Base-by-base conservation (phyloP, 192 early-diverging fungal species). In the Dissophora ornata region DNA sequence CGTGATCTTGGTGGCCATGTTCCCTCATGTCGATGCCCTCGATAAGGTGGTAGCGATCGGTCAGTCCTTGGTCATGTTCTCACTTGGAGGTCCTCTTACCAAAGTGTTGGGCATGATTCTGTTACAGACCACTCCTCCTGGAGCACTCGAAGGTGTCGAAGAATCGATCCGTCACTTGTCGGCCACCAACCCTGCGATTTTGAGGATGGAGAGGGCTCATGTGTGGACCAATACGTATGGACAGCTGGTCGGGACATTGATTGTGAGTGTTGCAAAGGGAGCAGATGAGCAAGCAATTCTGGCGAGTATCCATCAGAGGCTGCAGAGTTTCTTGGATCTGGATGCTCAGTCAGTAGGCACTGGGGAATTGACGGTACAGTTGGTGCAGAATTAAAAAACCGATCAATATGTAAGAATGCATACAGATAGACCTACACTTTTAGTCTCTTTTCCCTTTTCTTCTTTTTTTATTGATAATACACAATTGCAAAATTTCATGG, bases 171-270 rank as follows among this genome's bases (percentile, higher is more conserved):
- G 80, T 22, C 82, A 88, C 12, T 45, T 77, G 6, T 67, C 64
- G 6, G 51, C 53, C 5, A 34, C 28, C 46, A 67, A 86, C 54
- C 80, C 84, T 60, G 56, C 63, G 10, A 82, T 88, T 18, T 5
- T 83, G n/a, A 55, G 69, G 6, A 71, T 88, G 21, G 80, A 80
- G 21, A 51, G 80, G 9, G 71, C 83, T 2, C 86, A 88, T 75
- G 79, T 88, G 36, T 88, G 86, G 86, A 83, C 81, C 33, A 88
- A 86, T 48, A 84, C 84, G 0, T 83, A 82, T 61, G 82, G 81
- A 4, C 81, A 84, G 46, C 49, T 80, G 19, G 73, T 88, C 19
- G 86, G 84, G 3, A 84, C 86, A 0, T 45, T 86, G 36, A 68
- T 80, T 33, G 66, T 88, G 19, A 71, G 69, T 18, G 81, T 86